Conservation (phyloP, 2,329 filamentous ascomycete genomes). For the Phialemonium atrogriseum region DNA sequence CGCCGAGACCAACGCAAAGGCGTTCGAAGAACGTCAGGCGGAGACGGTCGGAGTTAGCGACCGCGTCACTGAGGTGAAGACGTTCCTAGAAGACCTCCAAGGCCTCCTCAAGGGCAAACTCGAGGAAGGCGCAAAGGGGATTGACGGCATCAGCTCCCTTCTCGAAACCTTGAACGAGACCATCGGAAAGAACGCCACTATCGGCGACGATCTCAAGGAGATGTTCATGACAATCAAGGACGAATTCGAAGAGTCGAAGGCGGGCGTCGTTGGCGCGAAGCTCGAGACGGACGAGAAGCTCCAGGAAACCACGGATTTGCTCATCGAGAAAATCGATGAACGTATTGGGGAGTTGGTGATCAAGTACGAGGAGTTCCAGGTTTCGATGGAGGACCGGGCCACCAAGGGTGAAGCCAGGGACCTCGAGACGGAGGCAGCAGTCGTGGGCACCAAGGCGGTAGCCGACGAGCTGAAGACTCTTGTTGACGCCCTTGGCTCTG, state of each 20-base stretch:
- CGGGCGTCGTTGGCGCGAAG: constrained; percentile 70
- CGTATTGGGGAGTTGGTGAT: constrained; percentile 68
- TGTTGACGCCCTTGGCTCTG: constrained; percentile 75
- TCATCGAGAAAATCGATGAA: constrained; percentile 51
- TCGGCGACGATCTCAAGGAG: constrained; percentile 58
- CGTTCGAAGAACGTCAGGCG: constrained; percentile 74
- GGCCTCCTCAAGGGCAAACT: constrained; percentile 69
- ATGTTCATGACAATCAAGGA: constrained; percentile 68
- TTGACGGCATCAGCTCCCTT: constrained; percentile 65
- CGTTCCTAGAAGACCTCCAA: constrained; percentile 69
- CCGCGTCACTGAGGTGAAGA: constrained; percentile 70
- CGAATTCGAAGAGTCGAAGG: constrained; percentile 82
- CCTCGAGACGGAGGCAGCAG: constrained; percentile 61
- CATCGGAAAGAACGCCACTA: constrained; percentile 46
- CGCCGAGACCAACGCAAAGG: constrained; percentile 66
- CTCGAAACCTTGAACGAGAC: constrained; percentile 60
- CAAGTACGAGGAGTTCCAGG: constrained; percentile 84
- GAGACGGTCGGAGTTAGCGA: constrained; percentile 75
- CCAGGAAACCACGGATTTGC: constrained; percentile 44
- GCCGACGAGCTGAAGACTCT: constrained; percentile 82
- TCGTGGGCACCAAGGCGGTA: constrained; percentile 67
- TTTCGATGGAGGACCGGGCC: constrained; percentile 63
- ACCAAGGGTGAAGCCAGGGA: constrained; percentile 67
- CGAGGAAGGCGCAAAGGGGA: constrained; percentile 61
- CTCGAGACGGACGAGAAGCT: constrained; percentile 78